Conservation (phyloP, 1,284 basidiomycete species). For the Trichosporon sp. region DNA sequence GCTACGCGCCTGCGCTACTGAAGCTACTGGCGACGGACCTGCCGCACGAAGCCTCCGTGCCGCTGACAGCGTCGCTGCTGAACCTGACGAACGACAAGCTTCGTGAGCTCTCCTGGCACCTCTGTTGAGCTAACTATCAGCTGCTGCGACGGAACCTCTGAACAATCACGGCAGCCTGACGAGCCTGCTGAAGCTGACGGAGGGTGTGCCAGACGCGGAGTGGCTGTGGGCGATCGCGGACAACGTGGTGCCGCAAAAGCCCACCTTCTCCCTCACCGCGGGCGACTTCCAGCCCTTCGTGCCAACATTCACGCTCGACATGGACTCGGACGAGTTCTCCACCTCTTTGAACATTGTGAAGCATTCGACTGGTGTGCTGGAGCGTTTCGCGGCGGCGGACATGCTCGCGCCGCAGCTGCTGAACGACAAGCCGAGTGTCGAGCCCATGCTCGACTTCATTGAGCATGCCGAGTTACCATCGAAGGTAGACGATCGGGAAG, state of each 20-base stretch:
- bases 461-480: slow-evolving; percentile 28
- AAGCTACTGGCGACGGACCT: not conserved
- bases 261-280: slow-evolving; percentile 6
- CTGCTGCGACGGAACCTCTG: slow-evolving; percentile 1
- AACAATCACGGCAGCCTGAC: slow-evolving; percentile 9
- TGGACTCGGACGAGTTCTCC: slow-evolving; percentile 19
- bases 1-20: not conserved
- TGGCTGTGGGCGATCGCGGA: slow-evolving; percentile 22
- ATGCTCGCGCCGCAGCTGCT: slow-evolving; percentile 26
- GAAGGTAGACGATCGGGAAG: slow-evolving; percentile 19
- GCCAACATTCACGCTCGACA: slow-evolving; percentile 14
- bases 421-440: not conserved
- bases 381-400: slow-evolving; percentile 22
- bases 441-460: slow-evolving; percentile 35
- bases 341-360: slow-evolving; percentile 22
- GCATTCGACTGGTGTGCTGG: slow-evolving; percentile 17
- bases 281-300: slow-evolving; percentile 20
- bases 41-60: slow-evolving; percentile 9
- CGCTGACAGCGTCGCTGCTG: slow-evolving; percentile 19
- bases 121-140: not conserved
- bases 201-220: slow-evolving; percentile 22
- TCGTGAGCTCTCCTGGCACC: not conserved
- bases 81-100: slow-evolving; percentile 18
- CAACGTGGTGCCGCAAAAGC: not conserved
- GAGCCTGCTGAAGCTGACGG: slow-evolving; percentile 41